These are phyloP conservation scores for Trichoderma sp. DNA, from an alignment of 2,329 filamentous ascomycete species.

Conservation along the genomic window DNA sequence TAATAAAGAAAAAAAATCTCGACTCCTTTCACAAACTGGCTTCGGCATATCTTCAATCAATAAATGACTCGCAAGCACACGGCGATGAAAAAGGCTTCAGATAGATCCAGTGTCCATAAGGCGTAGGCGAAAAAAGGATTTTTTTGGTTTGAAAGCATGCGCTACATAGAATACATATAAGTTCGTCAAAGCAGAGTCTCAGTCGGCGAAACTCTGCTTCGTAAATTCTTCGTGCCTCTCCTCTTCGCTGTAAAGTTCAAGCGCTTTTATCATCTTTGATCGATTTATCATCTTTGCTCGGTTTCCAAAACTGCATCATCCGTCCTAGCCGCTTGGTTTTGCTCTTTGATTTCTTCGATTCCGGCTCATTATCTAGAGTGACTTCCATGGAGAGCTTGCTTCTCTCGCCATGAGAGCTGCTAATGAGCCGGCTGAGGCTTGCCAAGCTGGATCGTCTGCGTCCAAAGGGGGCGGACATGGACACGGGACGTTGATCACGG, in stretches of 20 bases:
- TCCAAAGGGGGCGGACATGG: constrained; percentile 61
- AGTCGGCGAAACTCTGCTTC: constrained; percentile 9
- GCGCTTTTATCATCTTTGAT: constrained; percentile 21
- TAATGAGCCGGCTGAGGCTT: constrained; percentile 73
- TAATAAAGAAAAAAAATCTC: not conserved
- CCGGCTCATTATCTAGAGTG: constrained; percentile 52
- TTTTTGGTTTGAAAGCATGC: constrained; percentile 28
- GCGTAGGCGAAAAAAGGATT: not conserved
- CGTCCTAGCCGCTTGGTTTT: constrained; percentile 69
- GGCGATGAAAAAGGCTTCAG: constrained; percentile 11
- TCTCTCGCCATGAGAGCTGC: constrained; percentile 69
- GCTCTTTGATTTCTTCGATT: constrained; percentile 55
- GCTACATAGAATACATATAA: constrained; percentile 41
- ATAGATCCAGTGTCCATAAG: constrained; percentile 19
- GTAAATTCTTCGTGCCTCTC: constrained; percentile 13
- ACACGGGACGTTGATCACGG: constrained; percentile 59
- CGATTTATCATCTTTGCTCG: constrained; percentile 44
- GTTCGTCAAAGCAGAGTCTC: constrained; percentile 31
- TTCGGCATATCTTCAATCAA: constrained; percentile 1
- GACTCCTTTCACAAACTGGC: not conserved
- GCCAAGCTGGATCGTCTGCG: constrained; percentile 73
- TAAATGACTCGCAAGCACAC: not conserved
- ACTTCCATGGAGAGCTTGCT: constrained; percentile 74
- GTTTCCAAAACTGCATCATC: constrained; percentile 78
- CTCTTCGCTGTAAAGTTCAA: constrained; percentile 21